Evolutionary conservation across 352 stramenopile genomes (phyloP), one percentile per base, ranked within the genome.

Genomic region (Phytophthora ohioensis): DNA sequence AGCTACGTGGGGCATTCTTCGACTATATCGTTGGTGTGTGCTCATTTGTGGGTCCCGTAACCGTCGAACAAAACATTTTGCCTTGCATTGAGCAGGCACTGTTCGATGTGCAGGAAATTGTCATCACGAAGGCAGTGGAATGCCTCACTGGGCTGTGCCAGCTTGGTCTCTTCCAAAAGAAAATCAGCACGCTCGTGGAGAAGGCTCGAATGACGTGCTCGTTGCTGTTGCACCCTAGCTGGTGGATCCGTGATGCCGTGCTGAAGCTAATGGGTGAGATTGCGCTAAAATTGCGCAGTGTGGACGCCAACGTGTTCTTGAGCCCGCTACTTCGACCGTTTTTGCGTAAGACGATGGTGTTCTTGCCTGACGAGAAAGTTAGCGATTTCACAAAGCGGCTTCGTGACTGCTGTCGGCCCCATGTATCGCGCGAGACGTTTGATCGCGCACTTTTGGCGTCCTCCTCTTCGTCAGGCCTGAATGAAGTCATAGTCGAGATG

Each of bases 31-130:
- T 97, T 11, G 92, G 91, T 9, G 86, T 99, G 8, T 98, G 96
- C 55, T 93, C 95, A 0, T 98, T 99, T 75, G 93, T 99, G 30
- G 97, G 97, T 3, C 83, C 91, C 13, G 88, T 95, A 15, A 91
- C 87, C 1, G 97, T 98, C 0, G 95, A 98, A 73, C 85, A 98
- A 32, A 99, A 99, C 80, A 98, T 99, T 42, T 63, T 99, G 27
- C 97, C 97, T 27, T 99, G 96, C 70, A 95, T 99, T 51, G 97
- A 99, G 74, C 96, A 98, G 67, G 97, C 94, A 7, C 85, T 99
- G 1, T 97, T 98, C 55, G 98, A 99, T 82, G 88, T 96, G 2
- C 91, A 99, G 72, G 97, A 99, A 57, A 91, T 97, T 48, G 98
- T 99, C 11, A 96, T 99, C 34, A 94, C 87, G 1, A 92, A 96